Evolutionary conservation across 1,284 basidiomycete genomes (phyloP), one percentile per base, ranked within the genome.

Genomic region (Cryptococcus sp.): DNA sequence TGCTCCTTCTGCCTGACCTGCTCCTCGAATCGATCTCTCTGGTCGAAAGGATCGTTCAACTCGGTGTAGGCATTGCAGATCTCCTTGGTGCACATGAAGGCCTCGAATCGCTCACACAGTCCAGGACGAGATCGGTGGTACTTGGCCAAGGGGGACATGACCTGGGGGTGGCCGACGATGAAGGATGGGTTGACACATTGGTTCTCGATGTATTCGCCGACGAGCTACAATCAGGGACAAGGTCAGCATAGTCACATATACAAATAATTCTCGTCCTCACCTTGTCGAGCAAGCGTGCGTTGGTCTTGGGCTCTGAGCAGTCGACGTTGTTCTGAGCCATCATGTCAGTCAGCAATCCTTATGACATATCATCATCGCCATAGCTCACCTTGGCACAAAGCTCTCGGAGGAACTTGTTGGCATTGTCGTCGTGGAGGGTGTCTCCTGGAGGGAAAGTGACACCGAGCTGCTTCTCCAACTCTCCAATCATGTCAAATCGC

Each of bases 71-170:
- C 92, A 72, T 96, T 96, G 82, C 91, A 94, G 78, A 98, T 89
- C 81, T 98, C 95, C 85, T 97, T 97, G 65, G 93, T 93, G 51
- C 93, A 96, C 82, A 99, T 86, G 84, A 99, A 99, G 7, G 87
- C 92, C 79, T 99, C 95, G 82, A 99, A 99, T 67, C 95, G 91
- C 80, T 99, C 95, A 80, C 94, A 98, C 13, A 99, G 84, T 46
- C 96, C 96, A 0, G 91, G 89, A 47, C 91, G 87, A 19, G 89
- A 91, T 62, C 93, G 89, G 79, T 96, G 91, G 84, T 89, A 91
- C 82, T 97, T 97, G 77, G 95, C 96, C 22, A 99, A 86, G 8
- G 95, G 95, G 3, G 93, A 97, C 95, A 99, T 99, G 71, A 99
- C 91, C 83, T 98, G 94, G 46, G 95, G 95, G 80, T 99, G 95